phyloP scores from a whole-genome alignment of 345 rosid genomes.

The Eucalyptus erythrocorys region DNA sequence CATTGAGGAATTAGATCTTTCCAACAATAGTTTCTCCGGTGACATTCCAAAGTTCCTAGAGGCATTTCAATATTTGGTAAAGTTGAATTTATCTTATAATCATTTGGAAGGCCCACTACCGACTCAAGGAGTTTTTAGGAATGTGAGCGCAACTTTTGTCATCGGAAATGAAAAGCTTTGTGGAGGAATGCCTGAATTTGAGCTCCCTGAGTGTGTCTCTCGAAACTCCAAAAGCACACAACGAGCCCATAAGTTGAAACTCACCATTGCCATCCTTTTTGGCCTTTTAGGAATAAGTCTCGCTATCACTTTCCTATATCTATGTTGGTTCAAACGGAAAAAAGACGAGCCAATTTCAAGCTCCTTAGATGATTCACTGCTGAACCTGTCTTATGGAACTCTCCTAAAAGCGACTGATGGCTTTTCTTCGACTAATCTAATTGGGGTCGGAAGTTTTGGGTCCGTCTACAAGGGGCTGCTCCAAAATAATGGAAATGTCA shows the following conservation, averaged over 20 bases:
- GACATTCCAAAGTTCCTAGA: not conserved
- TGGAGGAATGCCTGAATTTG: not conserved
- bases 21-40: accelerated
- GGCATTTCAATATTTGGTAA: not conserved
- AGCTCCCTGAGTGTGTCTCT: accelerated
- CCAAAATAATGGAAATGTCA: not conserved
- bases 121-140: not conserved
- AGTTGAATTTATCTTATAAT: not conserved
- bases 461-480: not conserved
- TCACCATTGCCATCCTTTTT: accelerated
- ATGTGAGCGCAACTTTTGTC: not conserved
- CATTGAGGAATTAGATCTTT: not conserved
- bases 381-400: accelerated
- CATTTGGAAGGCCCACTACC: not conserved
- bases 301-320: accelerated
- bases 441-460: not conserved
- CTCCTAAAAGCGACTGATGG: accelerated
- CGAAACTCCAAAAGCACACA: accelerated
- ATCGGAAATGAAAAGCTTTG: not conserved
- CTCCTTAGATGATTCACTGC: accelerated
- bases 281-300: not conserved
- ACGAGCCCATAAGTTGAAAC: not conserved
- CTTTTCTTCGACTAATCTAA: not conserved
- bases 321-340: not conserved
- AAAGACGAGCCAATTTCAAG: accelerated